Evolutionary conservation across 768 basidiomycete genomes (phyloP).

Genomic region (Leccinellum albellum): DNA sequence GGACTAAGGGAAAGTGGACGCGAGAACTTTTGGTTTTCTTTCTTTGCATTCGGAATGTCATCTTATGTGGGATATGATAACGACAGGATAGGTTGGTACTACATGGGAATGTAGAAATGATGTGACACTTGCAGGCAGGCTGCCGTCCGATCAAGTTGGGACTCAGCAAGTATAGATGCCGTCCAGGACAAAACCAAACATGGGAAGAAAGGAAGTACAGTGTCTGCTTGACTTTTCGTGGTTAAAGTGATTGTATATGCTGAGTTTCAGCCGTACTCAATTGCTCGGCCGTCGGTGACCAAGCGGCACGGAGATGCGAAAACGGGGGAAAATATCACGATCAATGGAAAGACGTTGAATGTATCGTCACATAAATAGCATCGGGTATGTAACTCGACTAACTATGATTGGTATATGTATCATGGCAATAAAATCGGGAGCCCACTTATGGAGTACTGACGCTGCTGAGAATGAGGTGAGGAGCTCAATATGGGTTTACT

Average conservation of each 20-base stretch:
- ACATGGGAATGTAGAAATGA: neutral
- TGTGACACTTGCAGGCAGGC: neutral
- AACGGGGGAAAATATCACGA: neutral
- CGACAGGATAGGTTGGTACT: neutral
- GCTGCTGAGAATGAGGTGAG: neutral
- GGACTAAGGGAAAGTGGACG: conserved; percentile 3
- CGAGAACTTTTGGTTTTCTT: neutral
- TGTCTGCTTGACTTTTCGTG: neutral
- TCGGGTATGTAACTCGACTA: neutral
- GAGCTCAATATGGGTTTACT: no score
- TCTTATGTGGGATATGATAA: neutral
- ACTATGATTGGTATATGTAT: neutral
- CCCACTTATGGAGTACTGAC: no score
- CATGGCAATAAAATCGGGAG: neutral
- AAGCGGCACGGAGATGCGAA: neutral
- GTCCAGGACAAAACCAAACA: neutral
- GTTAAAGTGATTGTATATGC: neutral
- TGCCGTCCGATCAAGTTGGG: neutral
- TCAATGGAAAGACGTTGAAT: neutral
- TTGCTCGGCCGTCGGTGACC: neutral
- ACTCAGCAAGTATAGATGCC: neutral
- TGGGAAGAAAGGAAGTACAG: neutral
- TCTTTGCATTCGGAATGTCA: neutral
- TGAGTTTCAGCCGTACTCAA: neutral
- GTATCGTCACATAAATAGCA: neutral